Base-by-base conservation (phyloP, 305 asterid species). In the Rubia peregrina region DNA sequence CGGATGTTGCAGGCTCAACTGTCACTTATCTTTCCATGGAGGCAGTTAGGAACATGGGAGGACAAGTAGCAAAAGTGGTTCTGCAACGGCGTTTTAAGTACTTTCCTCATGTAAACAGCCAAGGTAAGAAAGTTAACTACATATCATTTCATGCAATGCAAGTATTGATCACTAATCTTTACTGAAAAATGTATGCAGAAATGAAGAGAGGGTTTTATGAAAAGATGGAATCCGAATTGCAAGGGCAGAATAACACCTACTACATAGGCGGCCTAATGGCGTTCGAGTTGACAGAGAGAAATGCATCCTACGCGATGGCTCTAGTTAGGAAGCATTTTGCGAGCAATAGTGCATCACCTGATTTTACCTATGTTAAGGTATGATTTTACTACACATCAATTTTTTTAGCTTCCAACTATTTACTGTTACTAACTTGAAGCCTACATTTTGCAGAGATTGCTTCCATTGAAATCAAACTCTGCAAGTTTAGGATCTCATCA, bases 221-320 rank as follows among this genome's bases (percentile, higher is more conserved):
- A 41, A 89, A 79, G 71, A 56, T 89, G 67, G 97, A 90, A 77
- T 71, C 51, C 40, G 76, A 89, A 59, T 84, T 90, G 55, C 97
- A 90, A 73, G 96, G 96, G 61, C 83, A 87, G 78, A 51, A 79
- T 38, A 90, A 86, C 80, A 89, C 95, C 62, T 90, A 86, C 74
- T 90, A 78, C 68, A 74, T 87, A 14, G 96, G 97, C 21, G 97
- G 96, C 17, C 87, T 90, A 65, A 78, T 89, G 92, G 97, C 97
- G 6, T 90, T 89, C 81, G 97, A 90, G 84, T 87, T 90, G 9
- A 89, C 97, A 0, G 96, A 90, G 80, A 85, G 97, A 77, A 90
- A 90, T 72, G 86, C 97, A 61, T 60, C 89, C 22, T 89, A 90
- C 21, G 83, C 97, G 4, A 89, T 87, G 83, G 83, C 85, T 70